Evolutionary conservation across 192 early-diverging fungal species (phyloP), one percentile per base, ranked within the genome.

Genomic region (Coemansia sp.): DNA sequence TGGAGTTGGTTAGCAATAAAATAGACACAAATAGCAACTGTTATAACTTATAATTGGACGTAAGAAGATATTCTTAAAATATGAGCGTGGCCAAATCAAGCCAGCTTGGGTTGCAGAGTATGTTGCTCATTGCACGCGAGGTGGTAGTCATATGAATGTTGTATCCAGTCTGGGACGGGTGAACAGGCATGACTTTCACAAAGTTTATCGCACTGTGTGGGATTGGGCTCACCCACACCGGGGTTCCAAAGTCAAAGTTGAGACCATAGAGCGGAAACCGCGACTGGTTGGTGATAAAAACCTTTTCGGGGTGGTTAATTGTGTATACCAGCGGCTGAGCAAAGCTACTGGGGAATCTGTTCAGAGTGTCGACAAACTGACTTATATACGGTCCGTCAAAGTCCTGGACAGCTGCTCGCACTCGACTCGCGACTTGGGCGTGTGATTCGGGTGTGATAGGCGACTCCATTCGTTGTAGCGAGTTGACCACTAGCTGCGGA

Each of bases 181-280:
- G 71, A 10, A 34, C 31, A 5, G 55, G 55, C 31, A 58, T 34
- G 31, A 22, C 39, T 57, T 52, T 52, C 9, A 52, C 49, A 24
- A 52, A 52, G 20, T 52, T 52, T 9, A 52, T 52, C 9, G 49
- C 49, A 24, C 49, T 52, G 49, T 24, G n/a, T 22, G 49, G 49
- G 3, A 52, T 52, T 52, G 75, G 69, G 43, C 70, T 60, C 5
- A 77, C 70, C 65, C 65, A 72, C 27, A 22, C 46, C 0, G 75
- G 75, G 11, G 43, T 49, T 0, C 64, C 75, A 33, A 44, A 57
- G 27, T 70, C 75, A 77, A 72, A 77, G 62, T 77, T 66, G 39
- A 64, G 61, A 0, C 63, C 27, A 50, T 77, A 77, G 22, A 68
- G 53, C 24, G 61, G 13, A 13, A 77, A 64, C 16, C 75, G 70